Conservation (phyloP, 2,329 filamentous ascomycete species). For the Thermoascus crustaceus region DNA sequence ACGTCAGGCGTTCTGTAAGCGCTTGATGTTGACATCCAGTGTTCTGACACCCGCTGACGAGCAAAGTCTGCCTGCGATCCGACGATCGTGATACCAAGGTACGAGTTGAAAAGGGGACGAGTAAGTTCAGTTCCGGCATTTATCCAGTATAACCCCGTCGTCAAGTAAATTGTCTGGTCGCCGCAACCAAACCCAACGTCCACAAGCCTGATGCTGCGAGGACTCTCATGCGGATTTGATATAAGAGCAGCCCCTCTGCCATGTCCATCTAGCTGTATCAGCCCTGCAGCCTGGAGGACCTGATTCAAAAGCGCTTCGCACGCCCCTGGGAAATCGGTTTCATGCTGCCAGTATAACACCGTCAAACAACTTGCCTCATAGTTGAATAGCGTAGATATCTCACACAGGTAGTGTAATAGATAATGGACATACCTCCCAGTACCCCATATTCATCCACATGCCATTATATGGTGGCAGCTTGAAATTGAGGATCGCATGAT, state of each 20-base stretch:
- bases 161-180: constrained; percentile 47
- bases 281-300: constrained; percentile 38
- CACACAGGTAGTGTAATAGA: background rate
- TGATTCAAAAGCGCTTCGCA: constrained; percentile 43
- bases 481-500: constrained; percentile 50
- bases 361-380: background rate
- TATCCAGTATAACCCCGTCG: constrained; percentile 16
- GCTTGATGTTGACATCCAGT: background rate
- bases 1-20: constrained; percentile 9
- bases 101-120: constrained; percentile 30
- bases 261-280: constrained; percentile 24
- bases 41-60: constrained; percentile 7
- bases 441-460: constrained; percentile 61
- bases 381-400: background rate
- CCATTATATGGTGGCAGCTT: constrained; percentile 36
- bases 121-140: constrained; percentile 2
- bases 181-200: constrained; percentile 54
- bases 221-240: no score
- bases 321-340: constrained; percentile 37
- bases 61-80: constrained; percentile 37
- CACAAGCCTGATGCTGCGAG: constrained; percentile 20
- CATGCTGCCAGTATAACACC: constrained; percentile 16
- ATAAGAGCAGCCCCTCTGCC: constrained; percentile 6
- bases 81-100: constrained; percentile 48
- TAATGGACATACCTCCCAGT: constrained; percentile 41